Evolutionary conservation across 1,284 basidiomycete genomes (phyloP), one percentile per base, ranked within the genome.

Genomic region (Cryptococcus neoformans): DNA sequence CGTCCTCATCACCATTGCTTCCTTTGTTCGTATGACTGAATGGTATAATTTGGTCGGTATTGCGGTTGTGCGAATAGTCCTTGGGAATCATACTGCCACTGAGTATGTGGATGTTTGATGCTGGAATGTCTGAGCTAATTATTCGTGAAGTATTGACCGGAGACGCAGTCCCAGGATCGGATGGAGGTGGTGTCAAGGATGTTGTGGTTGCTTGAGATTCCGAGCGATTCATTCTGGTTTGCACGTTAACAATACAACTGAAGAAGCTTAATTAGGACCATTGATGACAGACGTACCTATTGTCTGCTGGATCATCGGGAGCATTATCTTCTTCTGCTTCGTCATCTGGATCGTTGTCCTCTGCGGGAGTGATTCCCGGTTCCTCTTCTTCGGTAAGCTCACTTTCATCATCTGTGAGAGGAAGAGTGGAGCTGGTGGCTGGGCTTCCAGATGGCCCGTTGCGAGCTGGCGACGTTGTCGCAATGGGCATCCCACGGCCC

Each of bases 301-400:
- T 21, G 21, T 21, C 21, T 21, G 21, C 21, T 21, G 21, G 21
- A 21, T 21, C 21, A 21, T 21, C 21, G 21, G 21, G 21, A 21
- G 21, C 21, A 21, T 21, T 21, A 21, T 21, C 21, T 9, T 46
- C 28, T 17, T 54, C 46, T 0, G 34, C 28, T 9, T 46, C 28
- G n/a, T 54, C 46, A 0, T 9, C 28, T 38, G 34, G 39, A 14
- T 35, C 38, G 34, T 7, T 47, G 40, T 50, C 44, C 6, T 34
- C 47, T 16, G 12, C 49, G 7, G 2, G 12, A 7, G 21, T 7
- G 42, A 73, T 75, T 66, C 49, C 76, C 77, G 11, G 78, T 75
- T 49, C 45, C 39, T 53, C 55, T n/a, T 52, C 45, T 14, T 59
- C 53, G 1, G 44, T 50, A 5, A 47, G 51, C 17, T 60, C 55